phyloP scores from a whole-genome alignment of 352 stramenopile species.

The Halophytophthora batemanensis region DNA sequence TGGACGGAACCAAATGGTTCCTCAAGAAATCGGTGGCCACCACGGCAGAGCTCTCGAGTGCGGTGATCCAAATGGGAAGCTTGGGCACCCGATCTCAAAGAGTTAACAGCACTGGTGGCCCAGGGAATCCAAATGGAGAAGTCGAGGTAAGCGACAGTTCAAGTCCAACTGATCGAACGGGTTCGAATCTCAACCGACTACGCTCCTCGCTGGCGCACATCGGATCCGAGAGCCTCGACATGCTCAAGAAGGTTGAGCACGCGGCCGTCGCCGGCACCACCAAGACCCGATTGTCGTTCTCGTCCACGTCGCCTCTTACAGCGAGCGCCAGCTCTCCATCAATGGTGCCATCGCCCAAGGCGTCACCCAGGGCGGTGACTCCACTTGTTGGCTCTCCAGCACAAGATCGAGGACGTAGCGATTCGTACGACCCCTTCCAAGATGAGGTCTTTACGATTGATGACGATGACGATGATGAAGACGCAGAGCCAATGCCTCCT shows the following conservation, averaged over 20 bases:
- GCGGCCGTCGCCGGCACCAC: slow-evolving; percentile 31
- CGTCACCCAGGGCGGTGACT: too few species aligned
- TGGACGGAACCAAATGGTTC: slow-evolving; percentile 74
- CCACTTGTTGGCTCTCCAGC: too few species aligned
- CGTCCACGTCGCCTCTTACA: slow-evolving; percentile 19
- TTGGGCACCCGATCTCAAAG: slow-evolving; percentile 20
- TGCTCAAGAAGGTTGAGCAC: slow-evolving; percentile 76
- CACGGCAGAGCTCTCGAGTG: slow-evolving; percentile 29
- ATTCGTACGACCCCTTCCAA: slow-evolving; percentile 55
- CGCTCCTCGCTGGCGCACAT: slow-evolving; percentile 59
- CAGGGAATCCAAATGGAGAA: slow-evolving; percentile 7
- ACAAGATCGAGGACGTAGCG: slow-evolving; percentile 18
- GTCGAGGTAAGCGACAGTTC: slow-evolving; percentile 5
- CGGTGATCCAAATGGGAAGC: slow-evolving; percentile 24
- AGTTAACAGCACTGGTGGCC: slow-evolving; percentile 8
- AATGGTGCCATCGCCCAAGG: slow-evolving; percentile 6
- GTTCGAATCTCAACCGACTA: slow-evolving; percentile 46
- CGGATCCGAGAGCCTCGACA: slow-evolving; percentile 65
- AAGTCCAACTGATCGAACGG: neutral
- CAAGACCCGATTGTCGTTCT: slow-evolving; percentile 42
- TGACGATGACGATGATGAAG: slow-evolving; percentile 73
- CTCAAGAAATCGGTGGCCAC: slow-evolving; percentile 54
- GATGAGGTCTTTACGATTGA: slow-evolving; percentile 85
- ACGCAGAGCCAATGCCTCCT: slow-evolving; percentile 21
- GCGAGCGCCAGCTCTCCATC: slow-evolving; percentile 3